phyloP scores from a whole-genome alignment of 768 basidiomycete genomes.

The Termitomyces sp. region DNA sequence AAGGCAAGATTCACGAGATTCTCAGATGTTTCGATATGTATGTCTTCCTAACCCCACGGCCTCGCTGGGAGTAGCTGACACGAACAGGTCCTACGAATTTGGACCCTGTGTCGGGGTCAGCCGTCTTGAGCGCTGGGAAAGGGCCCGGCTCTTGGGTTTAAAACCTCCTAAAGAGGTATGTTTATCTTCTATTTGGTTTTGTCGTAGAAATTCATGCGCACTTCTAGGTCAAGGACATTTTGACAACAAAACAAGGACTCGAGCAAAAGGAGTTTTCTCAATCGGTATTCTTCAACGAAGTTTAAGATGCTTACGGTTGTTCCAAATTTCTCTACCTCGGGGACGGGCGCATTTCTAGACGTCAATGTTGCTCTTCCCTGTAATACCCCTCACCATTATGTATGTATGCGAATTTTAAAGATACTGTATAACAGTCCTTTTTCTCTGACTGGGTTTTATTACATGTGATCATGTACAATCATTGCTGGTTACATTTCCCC shows the following conservation, averaged over 20 bases:
- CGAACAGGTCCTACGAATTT: constrained; percentile 64
- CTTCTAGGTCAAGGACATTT: constrained; percentile 75
- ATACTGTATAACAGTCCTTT: neutral
- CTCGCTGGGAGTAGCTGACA: constrained; percentile 7
- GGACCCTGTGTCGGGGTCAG: constrained; percentile 78
- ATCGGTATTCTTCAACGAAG: constrained; percentile 55
- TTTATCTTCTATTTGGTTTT: neutral
- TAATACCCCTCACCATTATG: neutral
- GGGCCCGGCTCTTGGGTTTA: constrained; percentile 74
- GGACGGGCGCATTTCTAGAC: neutral
- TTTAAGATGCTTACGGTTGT: constrained; percentile 20
- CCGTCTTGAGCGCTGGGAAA: constrained; percentile 86
- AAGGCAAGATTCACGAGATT: constrained; percentile 66
- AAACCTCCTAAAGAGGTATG: constrained; percentile 76
- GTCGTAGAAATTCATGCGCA: neutral
- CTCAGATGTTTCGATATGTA: constrained; percentile 79
- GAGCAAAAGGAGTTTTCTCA: constrained; percentile 52
- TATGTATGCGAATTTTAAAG: neutral
- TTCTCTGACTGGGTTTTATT: neutral
- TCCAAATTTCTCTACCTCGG: neutral
- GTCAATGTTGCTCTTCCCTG: neutral
- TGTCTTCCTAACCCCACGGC: constrained; percentile 14
- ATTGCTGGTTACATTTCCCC: neutral
- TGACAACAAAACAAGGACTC: constrained; percentile 63
- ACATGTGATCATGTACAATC: no score